A percentile compares a stretch with the other conserved stretches of the same genome.
Evolutionary conservation across 495 filamentous ascomycete species (phyloP).

Genomic region (Filosporella fistucella): DNA sequence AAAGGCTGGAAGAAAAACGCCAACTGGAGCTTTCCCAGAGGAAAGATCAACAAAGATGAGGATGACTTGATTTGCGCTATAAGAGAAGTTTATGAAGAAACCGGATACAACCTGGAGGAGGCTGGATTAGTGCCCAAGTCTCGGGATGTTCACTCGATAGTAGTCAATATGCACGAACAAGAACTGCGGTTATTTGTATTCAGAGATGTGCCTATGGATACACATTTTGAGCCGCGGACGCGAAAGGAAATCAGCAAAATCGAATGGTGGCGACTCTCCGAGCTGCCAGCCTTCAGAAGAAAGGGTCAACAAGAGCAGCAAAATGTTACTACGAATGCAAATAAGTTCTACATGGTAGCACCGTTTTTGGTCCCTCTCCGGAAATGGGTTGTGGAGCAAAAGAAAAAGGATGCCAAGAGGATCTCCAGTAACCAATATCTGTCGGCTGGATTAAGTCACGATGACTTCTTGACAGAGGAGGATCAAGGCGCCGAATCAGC

Average conservation of each 20-base stretch:
- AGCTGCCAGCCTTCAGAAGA: conserved; percentile 75
- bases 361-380: conserved; percentile 83
- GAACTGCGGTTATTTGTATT: conserved; percentile 90
- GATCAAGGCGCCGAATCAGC: conserved; percentile 22
- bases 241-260: conserved; percentile 97
- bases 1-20: conserved; percentile 97
- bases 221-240: conserved; percentile 81
- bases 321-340: conserved; percentile 50
- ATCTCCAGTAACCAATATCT: conserved; percentile 25
- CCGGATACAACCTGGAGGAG: conserved; percentile 73
- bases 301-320: conserved; percentile 48
- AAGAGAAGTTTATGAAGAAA: conserved; percentile 93
- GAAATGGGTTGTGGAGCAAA: conserved; percentile 86
- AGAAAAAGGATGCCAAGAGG: conserved; percentile 54
- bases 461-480: conserved; percentile 25
- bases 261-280: conserved; percentile 83
- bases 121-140: conserved; percentile 68
- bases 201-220: conserved; percentile 78
- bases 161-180: conserved; percentile 86
- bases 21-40: conserved; percentile 93
- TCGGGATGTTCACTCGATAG: conserved; percentile 69
- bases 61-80: conserved; percentile 88
- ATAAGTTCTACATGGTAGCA: conserved; percentile 95
- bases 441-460: conserved; percentile 14
- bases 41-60: conserved; percentile 97